Conservation (phyloP, 1,139 yeast genomes). For the Arxiozyma heterogenica region DNA sequence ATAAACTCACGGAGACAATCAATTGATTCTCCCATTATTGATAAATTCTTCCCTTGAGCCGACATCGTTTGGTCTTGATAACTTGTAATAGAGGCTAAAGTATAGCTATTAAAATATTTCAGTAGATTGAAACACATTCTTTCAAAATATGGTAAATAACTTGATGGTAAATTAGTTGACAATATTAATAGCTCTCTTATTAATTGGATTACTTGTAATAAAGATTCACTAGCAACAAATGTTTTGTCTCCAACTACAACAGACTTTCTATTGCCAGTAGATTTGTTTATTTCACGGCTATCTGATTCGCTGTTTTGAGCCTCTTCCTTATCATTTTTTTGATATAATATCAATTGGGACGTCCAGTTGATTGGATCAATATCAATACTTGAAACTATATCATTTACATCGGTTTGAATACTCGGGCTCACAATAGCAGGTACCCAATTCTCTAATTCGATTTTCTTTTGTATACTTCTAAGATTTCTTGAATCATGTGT, state of each 20-base stretch:
- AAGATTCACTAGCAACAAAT: conserved; percentile 35
- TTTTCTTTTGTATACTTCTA: conserved; percentile 35
- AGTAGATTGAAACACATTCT: conserved; percentile 26
- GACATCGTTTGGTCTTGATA: conserved; percentile 14
- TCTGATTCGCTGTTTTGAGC: neutral
- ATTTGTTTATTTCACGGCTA: neutral
- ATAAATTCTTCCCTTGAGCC: conserved; percentile 31
- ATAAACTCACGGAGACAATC: conserved; percentile 33
- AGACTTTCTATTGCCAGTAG: conserved; percentile 32
- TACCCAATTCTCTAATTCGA: conserved; percentile 74
- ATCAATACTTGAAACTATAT: conserved; percentile 44
- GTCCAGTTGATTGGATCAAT: conserved; percentile 47
- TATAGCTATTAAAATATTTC: conserved; percentile 27
- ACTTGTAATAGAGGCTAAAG: conserved; percentile 26
- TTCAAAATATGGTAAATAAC: conserved; percentile 27
- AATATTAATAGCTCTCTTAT: conserved; percentile 29
- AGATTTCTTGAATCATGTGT: conserved; percentile 48
- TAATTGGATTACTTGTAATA: conserved; percentile 25
- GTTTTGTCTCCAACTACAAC: conserved; percentile 36
- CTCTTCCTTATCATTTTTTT: conserved; percentile 3
- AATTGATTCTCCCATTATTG: conserved; percentile 35
- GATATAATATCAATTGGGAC: conserved; percentile 31
- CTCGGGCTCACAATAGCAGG: conserved; percentile 47
- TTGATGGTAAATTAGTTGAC: conserved; percentile 26
- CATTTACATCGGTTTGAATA: conserved; percentile 47